phyloP scores from a whole-genome alignment of 176 grass and related monocot species.

The Aegilops umbellulata region DNA sequence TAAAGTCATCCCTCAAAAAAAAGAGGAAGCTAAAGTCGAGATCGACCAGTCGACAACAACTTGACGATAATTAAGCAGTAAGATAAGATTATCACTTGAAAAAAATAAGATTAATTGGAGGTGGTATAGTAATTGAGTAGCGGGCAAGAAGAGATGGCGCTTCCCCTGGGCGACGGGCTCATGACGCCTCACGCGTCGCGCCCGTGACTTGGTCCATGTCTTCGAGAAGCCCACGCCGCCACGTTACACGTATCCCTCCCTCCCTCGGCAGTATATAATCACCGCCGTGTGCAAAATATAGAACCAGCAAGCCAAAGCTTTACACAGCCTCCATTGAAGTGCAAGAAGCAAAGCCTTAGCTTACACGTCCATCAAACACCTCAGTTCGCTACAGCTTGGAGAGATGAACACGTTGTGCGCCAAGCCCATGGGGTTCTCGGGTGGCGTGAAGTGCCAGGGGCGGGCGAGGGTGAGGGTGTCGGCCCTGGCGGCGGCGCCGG shows the following conservation, averaged over 20 bases:
- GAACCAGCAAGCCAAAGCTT: background rate
- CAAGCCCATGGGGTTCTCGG: slow-evolving; percentile 18
- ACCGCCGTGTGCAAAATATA: background rate
- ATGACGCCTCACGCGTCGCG: background rate
- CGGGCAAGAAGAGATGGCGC: too few species aligned
- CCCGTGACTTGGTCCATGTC: background rate
- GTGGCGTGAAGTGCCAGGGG: slow-evolving; percentile 26
- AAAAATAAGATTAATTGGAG: background rate
- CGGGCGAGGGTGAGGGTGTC: slow-evolving; percentile 5
- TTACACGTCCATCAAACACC: background rate
- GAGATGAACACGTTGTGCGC: slow-evolving; percentile 45
- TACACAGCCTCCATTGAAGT: background rate
- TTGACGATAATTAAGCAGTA: background rate
- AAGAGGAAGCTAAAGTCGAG: background rate
- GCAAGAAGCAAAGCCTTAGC: background rate
- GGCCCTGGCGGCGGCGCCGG: background rate
- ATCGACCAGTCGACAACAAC: background rate
- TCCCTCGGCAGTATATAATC: slow-evolving; percentile 25
- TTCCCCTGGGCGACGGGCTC: slow-evolving; percentile 6
- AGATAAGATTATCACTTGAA: too few species aligned
- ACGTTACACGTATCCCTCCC: background rate
- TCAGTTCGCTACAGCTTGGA: background rate
- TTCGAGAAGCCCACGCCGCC: slow-evolving; percentile 18
- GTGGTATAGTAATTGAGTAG: background rate
- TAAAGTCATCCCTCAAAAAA: background rate